A percentile compares a stretch with the other conserved stretches of the same genome.
These are phyloP conservation scores for Aspergillus sp. DNA, from an alignment of 2,329 filamentous ascomycete species.

Conservation along the genomic window DNA sequence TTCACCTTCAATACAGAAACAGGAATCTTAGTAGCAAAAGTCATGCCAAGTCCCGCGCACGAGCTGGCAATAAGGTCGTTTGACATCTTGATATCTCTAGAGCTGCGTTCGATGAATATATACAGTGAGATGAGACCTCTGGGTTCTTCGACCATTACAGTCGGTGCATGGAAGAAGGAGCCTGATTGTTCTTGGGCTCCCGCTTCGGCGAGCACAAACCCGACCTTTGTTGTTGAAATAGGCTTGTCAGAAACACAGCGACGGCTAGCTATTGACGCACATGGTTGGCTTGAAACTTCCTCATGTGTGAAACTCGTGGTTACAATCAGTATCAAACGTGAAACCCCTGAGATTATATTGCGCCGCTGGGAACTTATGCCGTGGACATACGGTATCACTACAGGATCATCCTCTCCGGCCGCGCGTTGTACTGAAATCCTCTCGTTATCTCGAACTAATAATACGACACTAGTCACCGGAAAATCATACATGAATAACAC, in stretches of 20 bases:
- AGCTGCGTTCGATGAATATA: slow-evolving; percentile 16
- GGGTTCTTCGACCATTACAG: slow-evolving; percentile 18
- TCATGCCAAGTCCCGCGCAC: slow-evolving; percentile 16
- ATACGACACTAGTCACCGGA: slow-evolving; percentile 18
- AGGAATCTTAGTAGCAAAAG: slow-evolving; percentile 18
- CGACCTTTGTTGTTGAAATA: slow-evolving; percentile 21
- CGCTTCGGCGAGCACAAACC: slow-evolving; percentile 10
- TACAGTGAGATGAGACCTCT: slow-evolving; percentile 12
- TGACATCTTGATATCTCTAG: slow-evolving; percentile 12
- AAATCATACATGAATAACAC: slow-evolving; percentile 18
- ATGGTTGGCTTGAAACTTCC: slow-evolving; percentile 19
- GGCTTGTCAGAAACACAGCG: slow-evolving; percentile 18
- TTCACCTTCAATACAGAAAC: slow-evolving; percentile 19
- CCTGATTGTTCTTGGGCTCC: slow-evolving; percentile 23
- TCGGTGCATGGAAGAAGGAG: slow-evolving; percentile 22
- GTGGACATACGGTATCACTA: slow-evolving; percentile 10
- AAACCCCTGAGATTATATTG: slow-evolving; percentile 18
- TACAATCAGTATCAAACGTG: slow-evolving; percentile 19
- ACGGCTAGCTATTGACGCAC: slow-evolving; percentile 20
- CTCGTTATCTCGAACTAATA: slow-evolving; percentile 18
- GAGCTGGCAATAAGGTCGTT: slow-evolving; percentile 18
- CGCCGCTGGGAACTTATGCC: slow-evolving; percentile 17
- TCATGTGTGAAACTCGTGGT: slow-evolving; percentile 21
- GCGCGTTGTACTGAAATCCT: slow-evolving; percentile 17
- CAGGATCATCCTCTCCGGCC: slow-evolving; percentile 16